Evolutionary conservation across 768 basidiomycete genomes (phyloP), one percentile per base, ranked within the genome.

Genomic region (Naganishia randhawae): DNA sequence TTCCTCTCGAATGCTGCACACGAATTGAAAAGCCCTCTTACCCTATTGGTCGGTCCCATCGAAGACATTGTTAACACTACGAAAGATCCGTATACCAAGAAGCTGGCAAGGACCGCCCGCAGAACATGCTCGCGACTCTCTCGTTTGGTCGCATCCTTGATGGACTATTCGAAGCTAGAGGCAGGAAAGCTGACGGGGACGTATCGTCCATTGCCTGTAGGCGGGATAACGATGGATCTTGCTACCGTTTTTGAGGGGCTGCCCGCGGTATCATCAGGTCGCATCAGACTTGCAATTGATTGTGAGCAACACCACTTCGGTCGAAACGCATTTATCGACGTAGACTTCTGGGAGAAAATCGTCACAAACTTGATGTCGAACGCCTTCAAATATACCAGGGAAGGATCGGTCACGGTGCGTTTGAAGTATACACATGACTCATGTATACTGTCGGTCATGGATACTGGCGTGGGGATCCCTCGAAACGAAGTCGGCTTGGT

Each of bases 391-490:
- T 77, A 81, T 62, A 77, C 78, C 25, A 72, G 80, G 6, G 31
- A 67, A 22, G 82, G 82, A 1, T 73, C 70, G 11, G 80, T 83
- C 55, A 74, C 73, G 8, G 75, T 82, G 7, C 68, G 69, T n/a
- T 52, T 81, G 17, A 33, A 63, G 7, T 82, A 77, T 65, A 66
- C 65, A 0, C 67, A 72, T 13, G 45, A 72, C 8, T 66, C 72
- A 33, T 78, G 74, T 14, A 75, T 78, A 37, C 73, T 83, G 16
- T 73, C 73, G 1, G 77, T 82, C 29, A 70, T 71, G 29, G 82
- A 83, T 65, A 82, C 81, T 2, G 82, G 82, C 32, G 75, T 81
- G 13, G 82, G 82, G 4, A 82, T 83, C 1, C 81, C 81, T 0
- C 22, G 63, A 42, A 71, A 71, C 41, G 78, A 78, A 63, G 41